phyloP scores from a whole-genome alignment of 2,329 filamentous ascomycete genomes.

The Blumeriella jaapii region DNA sequence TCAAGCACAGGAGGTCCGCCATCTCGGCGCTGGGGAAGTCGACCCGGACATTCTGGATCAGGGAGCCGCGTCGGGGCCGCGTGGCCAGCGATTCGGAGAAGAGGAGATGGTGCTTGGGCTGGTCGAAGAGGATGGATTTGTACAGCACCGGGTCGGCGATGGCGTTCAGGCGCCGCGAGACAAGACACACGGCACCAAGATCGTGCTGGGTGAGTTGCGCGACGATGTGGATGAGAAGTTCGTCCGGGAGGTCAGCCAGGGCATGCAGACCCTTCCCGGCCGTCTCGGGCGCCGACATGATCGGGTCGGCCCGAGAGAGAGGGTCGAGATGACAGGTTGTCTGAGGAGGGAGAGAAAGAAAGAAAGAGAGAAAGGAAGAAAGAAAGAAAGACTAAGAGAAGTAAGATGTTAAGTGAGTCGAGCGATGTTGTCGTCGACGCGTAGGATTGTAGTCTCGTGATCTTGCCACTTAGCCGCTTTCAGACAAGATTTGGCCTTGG shows the following conservation, averaged over 20 bases:
- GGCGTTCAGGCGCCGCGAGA: conserved; percentile 33
- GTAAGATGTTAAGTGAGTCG: too few relatives aligned
- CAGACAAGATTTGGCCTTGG: too few relatives aligned
- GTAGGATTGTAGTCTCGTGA: too few relatives aligned
- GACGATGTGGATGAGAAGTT: conserved; percentile 32
- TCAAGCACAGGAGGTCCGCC: conserved; percentile 31
- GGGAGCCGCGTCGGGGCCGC: conserved; percentile 35
- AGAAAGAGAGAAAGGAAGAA: too few relatives aligned
- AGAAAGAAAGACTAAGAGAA: too few relatives aligned
- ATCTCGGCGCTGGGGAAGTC: conserved; percentile 35
- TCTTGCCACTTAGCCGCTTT: too few relatives aligned
- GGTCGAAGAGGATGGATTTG: conserved; percentile 35
- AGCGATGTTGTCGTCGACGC: too few relatives aligned
- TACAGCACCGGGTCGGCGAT: conserved; percentile 38
- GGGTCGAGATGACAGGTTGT: too few relatives aligned
- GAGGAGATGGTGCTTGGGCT: conserved; percentile 36
- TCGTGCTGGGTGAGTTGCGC: conserved; percentile 29
- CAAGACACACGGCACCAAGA: conserved; percentile 33
- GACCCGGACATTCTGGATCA: conserved; percentile 35
- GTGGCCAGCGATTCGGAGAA: conserved; percentile 37
- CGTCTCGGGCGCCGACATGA: too few relatives aligned
- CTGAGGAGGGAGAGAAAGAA: too few relatives aligned
- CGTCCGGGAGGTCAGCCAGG: conserved; percentile 28
- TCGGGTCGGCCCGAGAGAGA: too few relatives aligned
- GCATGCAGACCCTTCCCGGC: background rate